phyloP scores from a whole-genome alignment of 2,329 filamentous ascomycete species.

The Gnomoniopsis sp. region DNA sequence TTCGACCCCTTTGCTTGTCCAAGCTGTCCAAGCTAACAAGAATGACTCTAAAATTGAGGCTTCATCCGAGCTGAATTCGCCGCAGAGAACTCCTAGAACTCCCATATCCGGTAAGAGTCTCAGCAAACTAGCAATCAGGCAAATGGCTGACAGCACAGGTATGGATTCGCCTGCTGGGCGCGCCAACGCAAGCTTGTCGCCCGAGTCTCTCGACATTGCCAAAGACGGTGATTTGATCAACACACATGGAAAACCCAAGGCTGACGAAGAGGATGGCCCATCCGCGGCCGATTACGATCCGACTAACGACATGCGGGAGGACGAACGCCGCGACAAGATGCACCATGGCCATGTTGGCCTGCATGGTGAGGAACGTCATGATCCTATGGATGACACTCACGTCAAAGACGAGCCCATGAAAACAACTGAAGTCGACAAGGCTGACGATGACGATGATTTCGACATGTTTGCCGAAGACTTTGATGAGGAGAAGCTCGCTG shows the following conservation, averaged over 20 bases:
- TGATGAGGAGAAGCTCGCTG: constrained; percentile 62
- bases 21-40: constrained; percentile 66
- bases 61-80: constrained; percentile 42
- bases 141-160: constrained; percentile 8
- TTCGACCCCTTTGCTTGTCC: constrained; percentile 69
- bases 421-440: constrained; percentile 34
- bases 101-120: constrained; percentile 44
- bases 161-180: constrained; percentile 33
- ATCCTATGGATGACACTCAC: constrained; percentile 17
- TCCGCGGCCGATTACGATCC: constrained; percentile 95
- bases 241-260: constrained; percentile 42
- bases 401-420: constrained; percentile 28
- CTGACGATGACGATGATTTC: constrained; percentile 68
- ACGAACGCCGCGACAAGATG: constrained; percentile 67
- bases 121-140: not conserved
- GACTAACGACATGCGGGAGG: constrained; percentile 82
- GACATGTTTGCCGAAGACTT: constrained; percentile 91
- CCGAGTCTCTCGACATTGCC: constrained; percentile 58
- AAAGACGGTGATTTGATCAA: constrained; percentile 69
- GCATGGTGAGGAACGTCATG: constrained; percentile 38
- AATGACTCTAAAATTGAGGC: constrained; percentile 53
- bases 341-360: constrained; percentile 55
- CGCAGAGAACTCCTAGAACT: constrained; percentile 34
- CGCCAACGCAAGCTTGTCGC: constrained; percentile 47
- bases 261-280: constrained; percentile 62